A percentile compares a stretch with the other conserved stretches of the same genome.
Evolutionary conservation across 75 land plant species (phyloP).

Genomic region (Gnetum montanum): DNA sequence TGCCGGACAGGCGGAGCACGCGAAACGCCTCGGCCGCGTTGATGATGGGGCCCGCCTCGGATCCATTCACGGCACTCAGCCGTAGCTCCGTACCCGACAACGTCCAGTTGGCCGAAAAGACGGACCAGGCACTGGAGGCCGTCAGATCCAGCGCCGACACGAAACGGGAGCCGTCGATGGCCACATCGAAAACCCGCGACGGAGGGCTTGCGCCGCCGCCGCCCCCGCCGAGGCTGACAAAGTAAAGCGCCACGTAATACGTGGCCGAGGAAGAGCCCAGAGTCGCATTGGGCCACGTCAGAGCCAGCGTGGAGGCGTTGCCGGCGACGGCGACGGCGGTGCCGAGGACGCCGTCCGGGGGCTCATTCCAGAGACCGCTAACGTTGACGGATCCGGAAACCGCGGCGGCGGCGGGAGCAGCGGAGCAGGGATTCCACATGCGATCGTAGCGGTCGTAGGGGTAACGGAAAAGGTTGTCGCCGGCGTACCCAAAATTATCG

Average conservation of each 20-base stretch:
- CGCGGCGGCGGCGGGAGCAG: conserved; percentile 8
- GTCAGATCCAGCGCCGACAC: conserved; percentile 24
- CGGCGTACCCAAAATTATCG: conserved; percentile 28
- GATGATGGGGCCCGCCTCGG: conserved; percentile 50
- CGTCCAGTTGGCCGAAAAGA: conserved; percentile 25
- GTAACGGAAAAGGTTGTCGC: conserved; percentile 26
- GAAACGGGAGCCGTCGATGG: conserved; percentile 32
- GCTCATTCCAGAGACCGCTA: conserved; percentile 47
- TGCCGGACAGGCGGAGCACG: conserved; percentile 27
- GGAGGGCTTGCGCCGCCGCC: conserved; percentile 18
- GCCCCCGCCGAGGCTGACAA: conserved; percentile 30
- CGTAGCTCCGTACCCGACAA: conserved; percentile 41
- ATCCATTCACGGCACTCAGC: conserved; percentile 19
- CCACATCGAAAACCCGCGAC: conserved; percentile 43
- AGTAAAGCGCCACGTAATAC: conserved; percentile 53
- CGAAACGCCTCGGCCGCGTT: conserved; percentile 48
- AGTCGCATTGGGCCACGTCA: conserved; percentile 36
- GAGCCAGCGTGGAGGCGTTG: conserved; percentile 21
- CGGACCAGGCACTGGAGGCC: conserved; percentile 18
- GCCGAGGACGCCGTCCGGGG: conserved; percentile 31
- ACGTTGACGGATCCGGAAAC: conserved; percentile 22
- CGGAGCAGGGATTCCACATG: conserved; percentile 39
- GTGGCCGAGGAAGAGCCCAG: conserved; percentile 11
- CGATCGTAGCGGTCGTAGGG: conserved; percentile 68
- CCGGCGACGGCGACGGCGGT: conserved; percentile 31